Evolutionary conservation across 2,329 filamentous ascomycete species (phyloP).

Genomic region (Coccinonectria pachysandricola): DNA sequence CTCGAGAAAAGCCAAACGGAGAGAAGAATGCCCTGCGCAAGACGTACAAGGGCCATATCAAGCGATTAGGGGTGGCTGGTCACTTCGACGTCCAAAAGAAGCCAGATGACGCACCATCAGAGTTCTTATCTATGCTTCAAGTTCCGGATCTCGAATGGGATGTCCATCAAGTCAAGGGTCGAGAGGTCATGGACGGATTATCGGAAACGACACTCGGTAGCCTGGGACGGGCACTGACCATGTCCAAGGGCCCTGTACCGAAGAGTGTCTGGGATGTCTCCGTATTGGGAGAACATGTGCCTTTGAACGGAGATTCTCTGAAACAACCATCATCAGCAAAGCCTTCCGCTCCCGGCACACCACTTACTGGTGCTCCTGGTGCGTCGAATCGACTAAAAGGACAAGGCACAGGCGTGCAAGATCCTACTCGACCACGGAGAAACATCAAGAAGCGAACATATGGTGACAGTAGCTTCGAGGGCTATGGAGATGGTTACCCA

Average conservation of each 20-base stretch:
- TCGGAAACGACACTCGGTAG: constrained; percentile 31
- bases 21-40: constrained; percentile 58
- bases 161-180: constrained; percentile 41
- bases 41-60: constrained; percentile 60
- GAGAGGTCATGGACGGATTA: constrained; percentile 45
- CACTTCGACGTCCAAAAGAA: constrained; percentile 50
- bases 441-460: constrained; percentile 65
- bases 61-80: constrained; percentile 50
- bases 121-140: constrained; percentile 42
- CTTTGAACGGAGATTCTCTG: constrained; percentile 28
- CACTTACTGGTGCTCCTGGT: constrained; percentile 27
- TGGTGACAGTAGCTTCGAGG: constrained; percentile 63
- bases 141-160: constrained; percentile 48
- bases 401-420: constrained; percentile 29
- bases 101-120: constrained; percentile 38
- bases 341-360: constrained; percentile 43
- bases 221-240: constrained; percentile 42
- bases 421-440: constrained; percentile 49
- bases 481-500: constrained; percentile 61
- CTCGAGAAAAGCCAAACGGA: constrained; percentile 52
- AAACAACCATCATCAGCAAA: constrained; percentile 34
- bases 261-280: constrained; percentile 47
- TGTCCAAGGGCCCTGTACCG: constrained; percentile 47
- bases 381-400: constrained; percentile 28
- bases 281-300: constrained; percentile 46